Base-by-base conservation (phyloP, 768 basidiomycete genomes). In the Boletus rubescentipes region DNA sequence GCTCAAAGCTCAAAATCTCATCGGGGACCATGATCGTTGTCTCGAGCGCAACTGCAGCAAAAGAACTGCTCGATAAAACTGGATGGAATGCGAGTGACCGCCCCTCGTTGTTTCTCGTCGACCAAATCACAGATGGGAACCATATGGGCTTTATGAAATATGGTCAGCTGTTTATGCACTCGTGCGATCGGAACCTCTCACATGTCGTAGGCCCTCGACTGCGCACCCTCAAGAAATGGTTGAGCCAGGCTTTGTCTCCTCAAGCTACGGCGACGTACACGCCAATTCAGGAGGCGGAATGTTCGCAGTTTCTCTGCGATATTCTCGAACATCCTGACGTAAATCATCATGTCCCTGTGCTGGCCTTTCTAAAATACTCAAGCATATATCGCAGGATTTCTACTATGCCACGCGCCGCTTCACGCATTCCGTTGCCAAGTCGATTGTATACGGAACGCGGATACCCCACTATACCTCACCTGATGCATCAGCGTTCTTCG, bases 121-220 rank as follows among this genome's bases (percentile, higher is more conserved):
- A 51, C 37, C 26, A 37, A 15, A 45, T 51, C 39, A n/a, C 51
- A 10, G 51, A 51, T 26, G 51, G 51, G 37, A 51, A 51, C 16
- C 51, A 51, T n/a, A 51, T 45, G 29, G 51, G 43, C 6, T 51
- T 51, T 20, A 51, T 51, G 51, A 51, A 38, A 45, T 37, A 51
- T 15, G 36, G 51, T 30, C 16, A 30, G 41, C 9, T 29, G 26
- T n/a, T 35, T 29, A n/a, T n/a, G n/a, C 7, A 44, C 40, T n/a
- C 2, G 36, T 30, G 11, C 10, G 26, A 8, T 32, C 10, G 2
- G 14, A 36, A 35, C 20, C 29, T 38, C 41, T 44, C 26, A 51
- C n/a, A 10, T 16, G n/a, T 29, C 9, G 9, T 51, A 51, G 50
- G 50, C 14, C 43, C 43, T 38, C 51, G 51, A 23, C 10, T 52